These are phyloP conservation scores for Aquanectria penicillioides DNA, from an alignment of 2,329 filamentous ascomycete species.

Conservation along the genomic window DNA sequence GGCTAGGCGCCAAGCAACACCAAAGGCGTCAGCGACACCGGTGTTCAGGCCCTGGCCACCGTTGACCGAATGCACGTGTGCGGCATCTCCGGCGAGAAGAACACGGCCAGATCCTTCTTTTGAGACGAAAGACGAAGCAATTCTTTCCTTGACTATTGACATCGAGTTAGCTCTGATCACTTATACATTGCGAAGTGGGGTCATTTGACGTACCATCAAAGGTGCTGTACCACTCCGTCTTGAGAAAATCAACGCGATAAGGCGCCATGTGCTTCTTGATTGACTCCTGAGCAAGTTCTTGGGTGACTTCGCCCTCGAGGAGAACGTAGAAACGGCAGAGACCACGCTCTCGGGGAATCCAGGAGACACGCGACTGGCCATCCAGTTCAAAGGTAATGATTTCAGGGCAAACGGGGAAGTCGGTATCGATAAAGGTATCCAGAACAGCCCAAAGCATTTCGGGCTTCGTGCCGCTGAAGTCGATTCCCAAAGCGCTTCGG, in stretches of 20 bases:
- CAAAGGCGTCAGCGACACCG: slow-evolving; percentile 65
- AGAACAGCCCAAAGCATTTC: slow-evolving; percentile 62
- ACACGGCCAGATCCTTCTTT: slow-evolving; percentile 54
- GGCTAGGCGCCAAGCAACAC: slow-evolving; percentile 63
- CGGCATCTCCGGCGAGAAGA: slow-evolving; percentile 65
- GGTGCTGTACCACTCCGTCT: slow-evolving; percentile 61
- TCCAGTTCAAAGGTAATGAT: slow-evolving; percentile 59
- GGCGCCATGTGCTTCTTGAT: slow-evolving; percentile 57
- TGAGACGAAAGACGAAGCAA: slow-evolving; percentile 52
- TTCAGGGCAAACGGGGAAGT: slow-evolving; percentile 56
- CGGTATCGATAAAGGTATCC: slow-evolving; percentile 60
- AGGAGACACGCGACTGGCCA: slow-evolving; percentile 57
- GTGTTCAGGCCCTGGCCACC: slow-evolving; percentile 69
- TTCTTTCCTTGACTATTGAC: slow-evolving; percentile 54
- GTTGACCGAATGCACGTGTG: slow-evolving; percentile 65
- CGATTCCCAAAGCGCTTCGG: slow-evolving; percentile 51
- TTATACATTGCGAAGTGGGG: too few species aligned
- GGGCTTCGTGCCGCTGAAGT: slow-evolving; percentile 57
- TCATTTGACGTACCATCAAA: slow-evolving; percentile 51
- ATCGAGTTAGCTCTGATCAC: too few species aligned
- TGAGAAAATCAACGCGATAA: slow-evolving; percentile 52
- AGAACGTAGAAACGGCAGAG: slow-evolving; percentile 60
- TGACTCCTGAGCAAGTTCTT: slow-evolving; percentile 51
- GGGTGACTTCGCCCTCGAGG: slow-evolving; percentile 56
- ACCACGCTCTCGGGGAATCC: slow-evolving; percentile 59